Evolutionary conservation across 164 flowering plant genomes (phyloP).

Genomic region (Brasenia schreberi): DNA sequence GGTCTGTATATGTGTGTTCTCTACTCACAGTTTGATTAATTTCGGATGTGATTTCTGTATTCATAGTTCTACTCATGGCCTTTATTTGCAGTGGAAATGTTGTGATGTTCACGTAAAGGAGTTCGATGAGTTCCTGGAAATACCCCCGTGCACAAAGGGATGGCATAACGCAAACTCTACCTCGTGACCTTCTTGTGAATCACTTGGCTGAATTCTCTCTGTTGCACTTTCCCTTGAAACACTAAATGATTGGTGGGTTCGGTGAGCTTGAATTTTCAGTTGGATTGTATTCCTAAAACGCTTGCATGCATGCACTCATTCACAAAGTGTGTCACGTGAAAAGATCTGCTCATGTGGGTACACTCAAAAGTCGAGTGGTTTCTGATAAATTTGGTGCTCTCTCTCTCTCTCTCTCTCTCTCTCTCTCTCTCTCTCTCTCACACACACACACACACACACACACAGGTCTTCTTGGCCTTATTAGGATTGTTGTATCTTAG

Average conservation of each 20-base stretch:
- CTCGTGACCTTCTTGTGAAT: constrained; percentile 11
- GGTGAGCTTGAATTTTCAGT: not conserved
- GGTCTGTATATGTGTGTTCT: not conserved
- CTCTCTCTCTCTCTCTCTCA: no score
- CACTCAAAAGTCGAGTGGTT: no score
- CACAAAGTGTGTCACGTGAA: no score
- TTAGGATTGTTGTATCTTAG: no score
- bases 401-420: no score
- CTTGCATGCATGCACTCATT: no score
- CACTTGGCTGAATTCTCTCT: not conserved
- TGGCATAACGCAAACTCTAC: constrained; percentile 81
- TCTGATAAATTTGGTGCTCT: no score
- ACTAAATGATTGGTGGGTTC: not conserved
- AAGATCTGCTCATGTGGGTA: no score
- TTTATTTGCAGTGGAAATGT: constrained; percentile 82
- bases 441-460: no score
- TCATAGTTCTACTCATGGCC: not conserved
- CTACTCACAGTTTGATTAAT: not conserved
- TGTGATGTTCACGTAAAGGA: constrained; percentile 84
- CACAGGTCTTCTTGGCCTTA: no score
- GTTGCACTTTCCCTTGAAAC: not conserved
- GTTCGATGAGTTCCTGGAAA: constrained; percentile 85
- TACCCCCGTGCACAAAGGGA: constrained; percentile 86
- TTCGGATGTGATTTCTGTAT: not conserved
- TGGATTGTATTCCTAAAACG: no score